Percentiles rank a stretch among this genome's conserved stretches.
These are phyloP conservation scores for Dioscorea dumetorum DNA, from an alignment of 106 monocot genomes.

Conservation along the genomic window DNA sequence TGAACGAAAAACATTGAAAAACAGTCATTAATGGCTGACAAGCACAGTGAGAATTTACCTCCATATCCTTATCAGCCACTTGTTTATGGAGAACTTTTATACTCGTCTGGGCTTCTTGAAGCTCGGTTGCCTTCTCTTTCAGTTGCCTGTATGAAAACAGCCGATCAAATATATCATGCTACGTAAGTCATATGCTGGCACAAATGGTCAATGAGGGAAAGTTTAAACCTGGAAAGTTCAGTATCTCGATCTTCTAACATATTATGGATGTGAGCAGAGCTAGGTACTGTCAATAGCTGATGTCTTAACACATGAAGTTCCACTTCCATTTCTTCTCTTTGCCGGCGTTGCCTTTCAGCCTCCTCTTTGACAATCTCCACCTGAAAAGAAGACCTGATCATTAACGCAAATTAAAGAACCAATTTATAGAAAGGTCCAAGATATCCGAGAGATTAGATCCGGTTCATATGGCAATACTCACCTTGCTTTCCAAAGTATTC, in stretches of 20 bases:
- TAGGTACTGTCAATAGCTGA: constrained; percentile 36
- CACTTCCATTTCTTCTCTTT: constrained; percentile 71
- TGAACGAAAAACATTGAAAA: no score
- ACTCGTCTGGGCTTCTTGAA: constrained; percentile 29
- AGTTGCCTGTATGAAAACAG: constrained; percentile 21
- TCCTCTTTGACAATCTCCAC: constrained; percentile 72
- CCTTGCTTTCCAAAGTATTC: constrained; percentile 83
- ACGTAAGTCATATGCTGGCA: neutral
- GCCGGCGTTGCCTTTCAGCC: constrained; percentile 68
- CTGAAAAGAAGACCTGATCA: constrained; percentile 11
- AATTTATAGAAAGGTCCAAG: no score
- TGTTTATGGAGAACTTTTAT: constrained; percentile 58
- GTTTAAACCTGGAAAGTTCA: constrained; percentile 27
- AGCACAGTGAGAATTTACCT: constrained; percentile 30
- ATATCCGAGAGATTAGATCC: no score
- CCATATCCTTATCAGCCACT: constrained; percentile 54
- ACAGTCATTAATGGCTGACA: no score
- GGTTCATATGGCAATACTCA: constrained; percentile 6
- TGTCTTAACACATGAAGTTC: constrained; percentile 51
- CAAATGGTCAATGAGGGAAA: no score
- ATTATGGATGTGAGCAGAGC: constrained; percentile 6
- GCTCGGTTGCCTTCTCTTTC: constrained; percentile 33
- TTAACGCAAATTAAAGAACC: no score
- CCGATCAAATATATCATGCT: neutral
- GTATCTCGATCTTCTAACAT: constrained; percentile 8